These are phyloP conservation scores for Fusarium camptoceras DNA, from an alignment of 2,329 filamentous ascomycete genomes.

Conservation along the genomic window DNA sequence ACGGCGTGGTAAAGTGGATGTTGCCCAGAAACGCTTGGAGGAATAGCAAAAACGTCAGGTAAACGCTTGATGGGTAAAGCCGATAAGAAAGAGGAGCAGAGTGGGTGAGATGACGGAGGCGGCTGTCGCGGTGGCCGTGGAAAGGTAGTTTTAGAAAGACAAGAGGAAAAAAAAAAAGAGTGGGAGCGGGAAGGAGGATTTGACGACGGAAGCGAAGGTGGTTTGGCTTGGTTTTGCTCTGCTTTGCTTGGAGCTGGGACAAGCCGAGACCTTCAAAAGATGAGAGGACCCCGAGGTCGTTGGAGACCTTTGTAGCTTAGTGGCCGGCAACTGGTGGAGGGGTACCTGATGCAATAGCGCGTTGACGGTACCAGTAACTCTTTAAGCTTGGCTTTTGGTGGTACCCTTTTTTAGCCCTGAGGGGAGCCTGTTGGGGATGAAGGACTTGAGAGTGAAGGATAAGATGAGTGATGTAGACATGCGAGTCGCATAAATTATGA, in stretches of 20 bases:
- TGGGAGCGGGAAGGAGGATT: constrained; percentile 34
- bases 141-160: constrained; percentile 7
- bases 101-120: constrained; percentile 36
- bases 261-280: constrained; percentile 22
- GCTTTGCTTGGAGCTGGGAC: constrained; percentile 31
- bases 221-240: constrained; percentile 21
- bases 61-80: constrained; percentile 21
- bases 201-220: constrained; percentile 29
- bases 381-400: constrained; percentile 28
- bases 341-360: constrained; percentile 39
- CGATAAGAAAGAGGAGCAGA: constrained; percentile 17
- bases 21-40: constrained; percentile 19
- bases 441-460: constrained; percentile 8
- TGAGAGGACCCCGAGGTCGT: constrained; percentile 36
- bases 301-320: constrained; percentile 41
- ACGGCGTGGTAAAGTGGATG: constrained; percentile 24
- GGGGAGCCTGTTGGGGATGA: constrained; percentile 17
- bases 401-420: constrained; percentile 35
- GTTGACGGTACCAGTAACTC: constrained; percentile 23
- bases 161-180: constrained; percentile 28
- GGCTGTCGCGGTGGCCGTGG: constrained; percentile 33
- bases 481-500: constrained; percentile 26
- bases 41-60: constrained; percentile 11
- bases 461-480: constrained; percentile 26
- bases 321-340: constrained; percentile 27